Evolutionary conservation across 345 rosid species (phyloP), one percentile per base, ranked within the genome.

Genomic region (Boechera stricta): DNA sequence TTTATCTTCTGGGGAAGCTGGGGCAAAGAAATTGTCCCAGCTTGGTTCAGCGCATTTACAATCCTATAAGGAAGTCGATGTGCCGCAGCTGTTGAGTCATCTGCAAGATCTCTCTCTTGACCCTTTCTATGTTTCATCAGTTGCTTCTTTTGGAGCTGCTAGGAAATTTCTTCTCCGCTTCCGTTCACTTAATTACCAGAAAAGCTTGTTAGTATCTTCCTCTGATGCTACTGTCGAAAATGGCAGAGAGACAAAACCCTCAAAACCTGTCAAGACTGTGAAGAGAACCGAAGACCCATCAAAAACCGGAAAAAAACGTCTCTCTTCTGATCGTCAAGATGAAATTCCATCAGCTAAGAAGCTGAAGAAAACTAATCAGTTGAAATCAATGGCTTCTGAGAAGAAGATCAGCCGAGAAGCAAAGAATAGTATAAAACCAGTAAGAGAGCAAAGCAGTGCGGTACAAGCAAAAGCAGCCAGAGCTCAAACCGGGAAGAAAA

Each of bases 281-380:
- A 76, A 51, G 32, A 84, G 91, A 73, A 74, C 83, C 8, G 96
- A 84, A 51, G 96, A 88, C 74, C 88, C 83, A 35, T 82, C 91
- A 32, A 95, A 85, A 83, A 76, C 82, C 73, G 97, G 91, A 15
- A 85, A 83, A 57, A 96, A 96, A 67, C 96, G 97, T 15, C 77
- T 82, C 78, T 90, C 87, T 15, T 90, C 97, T 33, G 97, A 91
- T 79, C 93, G 88, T 26, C 96, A 84, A 68, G 96, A 91, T 64
- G 97, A 90, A 84, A 84, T 85, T 77, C 87, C 87, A 24, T 86
- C 89, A 18, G 85, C 92, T 47, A 93, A 89, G 90, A 91, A 83
- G 82, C 64, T 82, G 84, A 93, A 91, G 83, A 93, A 85, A 78
- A 57, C 88, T 48, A 76, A 36, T 73, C 87, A 77, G 42, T 53